phyloP scores from a whole-genome alignment of 2,329 filamentous ascomycete genomes.

The Sordariomycetes sp. region DNA sequence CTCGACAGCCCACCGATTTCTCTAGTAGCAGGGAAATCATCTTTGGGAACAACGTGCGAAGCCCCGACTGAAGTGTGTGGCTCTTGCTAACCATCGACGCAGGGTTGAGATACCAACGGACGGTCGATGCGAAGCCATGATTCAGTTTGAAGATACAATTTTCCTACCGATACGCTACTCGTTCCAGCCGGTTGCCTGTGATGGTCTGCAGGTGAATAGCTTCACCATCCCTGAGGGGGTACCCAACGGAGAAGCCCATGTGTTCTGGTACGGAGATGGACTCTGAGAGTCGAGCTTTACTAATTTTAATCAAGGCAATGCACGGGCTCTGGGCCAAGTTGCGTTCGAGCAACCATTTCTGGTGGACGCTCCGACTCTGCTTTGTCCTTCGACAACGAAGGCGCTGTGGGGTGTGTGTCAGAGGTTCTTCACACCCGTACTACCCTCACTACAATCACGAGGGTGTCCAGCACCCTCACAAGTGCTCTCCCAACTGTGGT shows the following conservation, averaged over 20 bases:
- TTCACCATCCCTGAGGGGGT: neutral
- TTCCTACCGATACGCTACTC: neutral
- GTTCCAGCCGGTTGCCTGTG: neutral
- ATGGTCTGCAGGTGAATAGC: neutral
- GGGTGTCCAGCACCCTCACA: too few species aligned
- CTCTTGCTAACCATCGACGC: too few species aligned
- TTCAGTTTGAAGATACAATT: neutral
- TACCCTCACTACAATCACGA: neutral
- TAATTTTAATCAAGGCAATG: neutral
- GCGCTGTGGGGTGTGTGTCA: neutral
- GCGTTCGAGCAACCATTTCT: neutral
- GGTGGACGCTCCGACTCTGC: neutral
- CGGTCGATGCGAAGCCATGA: neutral
- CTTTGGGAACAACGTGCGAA: neutral
- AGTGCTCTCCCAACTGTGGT: too few species aligned
- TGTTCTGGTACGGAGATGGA: neutral
- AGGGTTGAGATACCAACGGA: neutral
- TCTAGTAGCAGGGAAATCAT: neutral
- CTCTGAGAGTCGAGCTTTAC: neutral
- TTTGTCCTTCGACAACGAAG: neutral
- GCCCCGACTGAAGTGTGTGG: neutral
- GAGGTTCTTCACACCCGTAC: neutral
- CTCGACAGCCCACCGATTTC: neutral
- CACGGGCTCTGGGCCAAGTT: neutral
- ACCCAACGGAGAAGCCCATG: neutral